phyloP scores from a whole-genome alignment of 768 basidiomycete species.

The Boletales sp. region DNA sequence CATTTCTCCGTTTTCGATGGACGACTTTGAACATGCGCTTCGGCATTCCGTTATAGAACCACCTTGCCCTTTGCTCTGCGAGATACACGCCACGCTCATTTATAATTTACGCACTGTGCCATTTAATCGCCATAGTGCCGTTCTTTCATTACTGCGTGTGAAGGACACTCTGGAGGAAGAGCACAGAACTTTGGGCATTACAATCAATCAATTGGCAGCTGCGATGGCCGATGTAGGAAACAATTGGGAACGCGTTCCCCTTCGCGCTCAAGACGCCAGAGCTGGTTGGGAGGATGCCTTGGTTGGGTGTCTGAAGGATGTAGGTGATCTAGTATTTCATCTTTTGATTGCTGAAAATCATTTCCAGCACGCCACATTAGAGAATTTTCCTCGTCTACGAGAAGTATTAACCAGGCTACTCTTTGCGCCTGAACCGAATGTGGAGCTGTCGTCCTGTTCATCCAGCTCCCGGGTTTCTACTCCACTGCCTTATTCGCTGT shows the following conservation, averaged over 20 bases:
- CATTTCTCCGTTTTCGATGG: constrained; percentile 84
- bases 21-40: constrained; percentile 87
- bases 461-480: constrained; percentile 48
- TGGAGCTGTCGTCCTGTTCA: constrained; percentile 41
- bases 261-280: constrained; percentile 69
- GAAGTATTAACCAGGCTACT: constrained; percentile 69
- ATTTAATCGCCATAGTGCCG: constrained; percentile 71
- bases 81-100: constrained; percentile 86
- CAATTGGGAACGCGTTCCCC: constrained; percentile 78
- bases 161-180: constrained; percentile 42
- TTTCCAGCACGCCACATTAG: constrained; percentile 65
- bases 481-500: constrained; percentile 39
- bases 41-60: constrained; percentile 69
- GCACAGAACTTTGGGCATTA: constrained; percentile 48
- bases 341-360: background rate
- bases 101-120: constrained; percentile 85
- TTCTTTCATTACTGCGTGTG: constrained; percentile 54
- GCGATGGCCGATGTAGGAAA: constrained; percentile 81
- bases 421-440: constrained; percentile 55
- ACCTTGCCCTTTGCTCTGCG: constrained; percentile 74
- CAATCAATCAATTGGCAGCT: constrained; percentile 57
- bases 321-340: constrained; percentile 40
- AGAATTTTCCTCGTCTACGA: constrained; percentile 70
- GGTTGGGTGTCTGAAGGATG: constrained; percentile 85
- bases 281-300: constrained; percentile 92